phyloP scores from a whole-genome alignment of 768 basidiomycete species.

The Ramaria rubella region DNA sequence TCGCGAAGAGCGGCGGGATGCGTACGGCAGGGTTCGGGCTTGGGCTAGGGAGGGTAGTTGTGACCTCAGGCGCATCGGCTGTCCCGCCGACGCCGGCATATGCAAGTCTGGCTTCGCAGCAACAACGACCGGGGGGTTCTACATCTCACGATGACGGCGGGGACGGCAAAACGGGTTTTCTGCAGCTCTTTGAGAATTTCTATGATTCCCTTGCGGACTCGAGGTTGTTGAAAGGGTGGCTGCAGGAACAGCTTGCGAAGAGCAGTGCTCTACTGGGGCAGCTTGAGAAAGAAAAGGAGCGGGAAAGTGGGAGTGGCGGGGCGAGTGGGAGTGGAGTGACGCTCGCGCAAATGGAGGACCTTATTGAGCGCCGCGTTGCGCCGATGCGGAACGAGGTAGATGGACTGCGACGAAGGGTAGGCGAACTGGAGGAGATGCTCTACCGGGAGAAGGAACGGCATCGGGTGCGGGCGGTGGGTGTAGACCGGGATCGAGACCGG shows the following conservation, averaged over 20 bases:
- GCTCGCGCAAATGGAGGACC: neutral
- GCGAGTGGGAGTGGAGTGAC: neutral
- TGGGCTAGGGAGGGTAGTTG: constrained; percentile 34
- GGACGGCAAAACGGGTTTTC: constrained; percentile 67
- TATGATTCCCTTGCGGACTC: constrained; percentile 81
- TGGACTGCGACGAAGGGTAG: constrained; percentile 54
- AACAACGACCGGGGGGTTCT: neutral
- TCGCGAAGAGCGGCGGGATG: constrained; percentile 2
- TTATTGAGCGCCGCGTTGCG: constrained; percentile 34
- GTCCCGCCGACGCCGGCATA: constrained; percentile 61
- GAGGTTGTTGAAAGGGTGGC: constrained; percentile 70
- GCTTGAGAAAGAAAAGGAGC: constrained; percentile 35
- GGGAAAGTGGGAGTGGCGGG: constrained; percentile 14
- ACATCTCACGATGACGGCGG: neutral
- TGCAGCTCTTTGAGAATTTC: constrained; percentile 77
- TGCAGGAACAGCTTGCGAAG: constrained; percentile 64
- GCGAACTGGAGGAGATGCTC: constrained; percentile 56
- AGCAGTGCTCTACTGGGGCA: constrained; percentile 49
- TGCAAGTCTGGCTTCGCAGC: neutral
- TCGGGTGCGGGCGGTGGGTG: constrained; percentile 9
- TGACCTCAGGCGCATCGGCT: constrained; percentile 48
- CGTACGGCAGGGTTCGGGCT: constrained; percentile 13
- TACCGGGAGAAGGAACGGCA: constrained; percentile 23
- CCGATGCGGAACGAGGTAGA: constrained; percentile 56
- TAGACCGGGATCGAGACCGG: neutral